Evolutionary conservation across 2,329 filamentous ascomycete species (phyloP).

Genomic region (Monilinia laxa): DNA sequence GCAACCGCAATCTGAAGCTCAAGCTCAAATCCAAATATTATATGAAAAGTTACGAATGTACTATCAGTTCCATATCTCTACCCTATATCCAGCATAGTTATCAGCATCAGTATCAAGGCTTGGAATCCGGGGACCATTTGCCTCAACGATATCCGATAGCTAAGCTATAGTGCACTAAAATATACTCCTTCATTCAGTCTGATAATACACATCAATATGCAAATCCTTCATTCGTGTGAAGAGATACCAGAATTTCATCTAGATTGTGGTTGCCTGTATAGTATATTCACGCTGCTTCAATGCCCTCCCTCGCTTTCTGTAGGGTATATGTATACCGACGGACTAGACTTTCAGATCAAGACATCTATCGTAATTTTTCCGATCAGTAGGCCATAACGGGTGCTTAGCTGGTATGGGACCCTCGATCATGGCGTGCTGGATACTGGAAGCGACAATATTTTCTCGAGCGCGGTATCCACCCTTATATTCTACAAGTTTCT

Average conservation of each 20-base stretch:
- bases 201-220: slow-evolving; percentile 53
- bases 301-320: slow-evolving; percentile 52
- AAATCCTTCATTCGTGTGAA: neutral
- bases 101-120: neutral
- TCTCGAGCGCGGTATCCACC: slow-evolving; percentile 51
- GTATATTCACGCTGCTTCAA: slow-evolving; percentile 61
- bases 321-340: slow-evolving; percentile 1
- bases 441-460: slow-evolving; percentile 63
- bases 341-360: slow-evolving; percentile 22
- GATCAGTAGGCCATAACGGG: slow-evolving; percentile 24
- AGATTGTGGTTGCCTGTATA: slow-evolving; percentile 45
- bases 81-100: neutral
- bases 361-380: slow-evolving; percentile 4
- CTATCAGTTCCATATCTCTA: neutral
- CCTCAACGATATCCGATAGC: slow-evolving; percentile 55
- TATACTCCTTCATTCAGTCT: slow-evolving; percentile 59
- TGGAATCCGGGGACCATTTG: slow-evolving; percentile 3
- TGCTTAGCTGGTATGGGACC: slow-evolving; percentile 49
- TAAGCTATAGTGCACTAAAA: slow-evolving; percentile 59
- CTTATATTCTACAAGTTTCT: slow-evolving; percentile 46
- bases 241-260: slow-evolving; percentile 62
- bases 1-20: neutral
- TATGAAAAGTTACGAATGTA: neutral
- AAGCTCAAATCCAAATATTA: neutral
- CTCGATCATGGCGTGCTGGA: slow-evolving; percentile 61